Evolutionary conservation across 2,329 filamentous ascomycete genomes (phyloP).

Genomic region (Cytospora leucostoma): DNA sequence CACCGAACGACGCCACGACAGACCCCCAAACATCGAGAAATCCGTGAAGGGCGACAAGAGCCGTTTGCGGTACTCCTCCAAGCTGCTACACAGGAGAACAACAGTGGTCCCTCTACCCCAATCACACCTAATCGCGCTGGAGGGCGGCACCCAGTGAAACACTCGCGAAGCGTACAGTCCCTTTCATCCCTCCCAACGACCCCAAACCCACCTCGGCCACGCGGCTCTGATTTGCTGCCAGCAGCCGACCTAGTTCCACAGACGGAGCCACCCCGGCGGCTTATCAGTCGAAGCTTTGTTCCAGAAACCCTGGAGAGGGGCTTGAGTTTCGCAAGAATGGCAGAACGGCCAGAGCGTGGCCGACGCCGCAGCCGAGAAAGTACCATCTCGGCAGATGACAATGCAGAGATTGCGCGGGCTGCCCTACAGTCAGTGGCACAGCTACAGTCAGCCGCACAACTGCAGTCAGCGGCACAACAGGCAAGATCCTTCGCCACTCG

Average conservation of each 20-base stretch:
- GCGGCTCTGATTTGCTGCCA: conserved; percentile 57
- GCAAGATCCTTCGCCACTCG: conserved; percentile 33
- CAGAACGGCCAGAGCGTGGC: conserved; percentile 43
- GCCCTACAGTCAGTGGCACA: conserved; percentile 53
- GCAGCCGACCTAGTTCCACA: conserved; percentile 64
- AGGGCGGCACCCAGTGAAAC: conserved; percentile 57
- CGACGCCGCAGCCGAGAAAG: conserved; percentile 74
- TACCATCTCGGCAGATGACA: conserved; percentile 74
- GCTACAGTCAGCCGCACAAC: conserved; percentile 51
- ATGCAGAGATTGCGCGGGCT: conserved; percentile 58
- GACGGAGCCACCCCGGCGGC: conserved; percentile 56
- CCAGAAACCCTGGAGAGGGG: conserved; percentile 46
- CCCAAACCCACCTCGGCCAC: conserved; percentile 56
- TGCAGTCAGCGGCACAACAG: conserved; percentile 49
- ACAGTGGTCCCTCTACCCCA: conserved; percentile 74
- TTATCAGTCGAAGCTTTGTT: conserved; percentile 41
- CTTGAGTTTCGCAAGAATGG: conserved; percentile 36
- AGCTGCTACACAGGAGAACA: conserved; percentile 75
- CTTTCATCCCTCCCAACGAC: conserved; percentile 83
- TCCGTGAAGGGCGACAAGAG: conserved; percentile 52
- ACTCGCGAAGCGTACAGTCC: conserved; percentile 77
- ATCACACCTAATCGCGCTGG: conserved; percentile 46
- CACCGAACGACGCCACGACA: conserved; percentile 52
- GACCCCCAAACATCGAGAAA: conserved; percentile 47
- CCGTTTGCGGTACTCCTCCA: conserved; percentile 79